A percentile compares a stretch with the other conserved stretches of the same genome.
Evolutionary conservation across 768 basidiomycete genomes (phyloP).

Genomic region (Grammothele lineata): DNA sequence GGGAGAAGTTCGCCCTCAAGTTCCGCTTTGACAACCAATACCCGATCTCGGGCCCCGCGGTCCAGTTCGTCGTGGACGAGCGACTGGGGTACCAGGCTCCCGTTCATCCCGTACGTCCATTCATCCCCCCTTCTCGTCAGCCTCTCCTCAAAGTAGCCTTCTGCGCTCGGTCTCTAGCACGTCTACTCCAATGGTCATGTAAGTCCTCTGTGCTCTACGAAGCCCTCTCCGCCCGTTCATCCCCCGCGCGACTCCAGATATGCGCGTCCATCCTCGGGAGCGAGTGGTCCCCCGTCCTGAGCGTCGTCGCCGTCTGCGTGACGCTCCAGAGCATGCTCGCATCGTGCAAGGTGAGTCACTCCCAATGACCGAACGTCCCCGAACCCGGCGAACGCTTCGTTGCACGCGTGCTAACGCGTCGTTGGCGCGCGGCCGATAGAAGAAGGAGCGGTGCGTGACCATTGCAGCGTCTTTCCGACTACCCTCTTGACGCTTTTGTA

Average conservation of each 20-base stretch:
- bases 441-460: slow-evolving; percentile 58
- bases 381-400: too few species aligned
- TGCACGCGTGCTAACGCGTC: too few species aligned
- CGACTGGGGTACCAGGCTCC: slow-evolving; percentile 66
- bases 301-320: slow-evolving; percentile 75
- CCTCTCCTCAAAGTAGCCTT: not conserved
- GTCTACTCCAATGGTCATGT: slow-evolving; percentile 89
- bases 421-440: too few species aligned
- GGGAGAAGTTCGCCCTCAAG: slow-evolving; percentile 70
- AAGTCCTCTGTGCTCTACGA: slow-evolving; percentile 1
- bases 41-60: slow-evolving; percentile 85
- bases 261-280: slow-evolving; percentile 87
- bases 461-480: not conserved
- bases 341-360: slow-evolving; percentile 69
- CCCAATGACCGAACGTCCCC: too few species aligned
- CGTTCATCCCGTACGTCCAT: slow-evolving; percentile 64
- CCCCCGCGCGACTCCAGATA: slow-evolving; percentile 45
- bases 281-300: slow-evolving; percentile 89
- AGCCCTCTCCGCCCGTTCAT: not conserved
- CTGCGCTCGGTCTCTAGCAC: slow-evolving; percentile 44
- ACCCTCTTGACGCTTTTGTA: not conserved
- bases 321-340: slow-evolving; percentile 92
- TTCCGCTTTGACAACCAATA: slow-evolving; percentile 81
- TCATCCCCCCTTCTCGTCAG: not conserved
- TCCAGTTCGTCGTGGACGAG: slow-evolving; percentile 74